These are phyloP conservation scores for Hylodesmum podocarpum DNA, from an alignment of 306 rosid species.

Conservation along the genomic window DNA sequence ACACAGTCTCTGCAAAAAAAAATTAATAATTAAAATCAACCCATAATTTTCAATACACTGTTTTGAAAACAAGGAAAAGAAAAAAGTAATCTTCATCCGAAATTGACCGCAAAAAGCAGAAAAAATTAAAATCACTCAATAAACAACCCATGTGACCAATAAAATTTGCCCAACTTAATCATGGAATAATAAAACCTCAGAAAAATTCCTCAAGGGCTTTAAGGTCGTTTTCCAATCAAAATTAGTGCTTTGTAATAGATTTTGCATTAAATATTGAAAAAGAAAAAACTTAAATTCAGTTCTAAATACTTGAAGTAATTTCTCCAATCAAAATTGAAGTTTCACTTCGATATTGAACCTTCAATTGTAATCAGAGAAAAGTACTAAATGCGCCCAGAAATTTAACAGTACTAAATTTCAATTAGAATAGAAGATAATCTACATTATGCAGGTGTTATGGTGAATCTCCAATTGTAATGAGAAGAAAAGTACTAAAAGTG, in stretches of 20 bases:
- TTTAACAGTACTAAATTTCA: too few species aligned
- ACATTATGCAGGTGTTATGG: too few species aligned
- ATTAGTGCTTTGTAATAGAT: background rate
- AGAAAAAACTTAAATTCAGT: background rate
- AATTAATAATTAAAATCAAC: background rate
- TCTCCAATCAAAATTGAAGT: background rate
- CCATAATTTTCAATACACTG: background rate
- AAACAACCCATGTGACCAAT: background rate
- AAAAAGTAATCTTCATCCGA: background rate
- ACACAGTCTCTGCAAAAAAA: constrained; percentile 79
- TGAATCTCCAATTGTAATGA: too few species aligned
- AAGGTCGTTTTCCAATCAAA: background rate
- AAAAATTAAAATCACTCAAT: background rate
- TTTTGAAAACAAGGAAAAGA: constrained; percentile 17
- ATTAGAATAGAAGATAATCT: too few species aligned
- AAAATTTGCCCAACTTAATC: background rate
- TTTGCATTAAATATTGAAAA: background rate
- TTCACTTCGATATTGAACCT: too few species aligned
- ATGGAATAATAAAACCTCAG: background rate
- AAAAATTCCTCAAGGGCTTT: background rate
- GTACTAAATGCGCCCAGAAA: too few species aligned
- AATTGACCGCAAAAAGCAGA: background rate
- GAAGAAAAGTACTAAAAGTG: too few species aligned
- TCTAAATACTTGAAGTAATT: too few species aligned
- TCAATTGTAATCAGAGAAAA: too few species aligned